Base-by-base conservation (phyloP, 2,329 filamentous ascomycete species). In the Talaromyces sp. region DNA sequence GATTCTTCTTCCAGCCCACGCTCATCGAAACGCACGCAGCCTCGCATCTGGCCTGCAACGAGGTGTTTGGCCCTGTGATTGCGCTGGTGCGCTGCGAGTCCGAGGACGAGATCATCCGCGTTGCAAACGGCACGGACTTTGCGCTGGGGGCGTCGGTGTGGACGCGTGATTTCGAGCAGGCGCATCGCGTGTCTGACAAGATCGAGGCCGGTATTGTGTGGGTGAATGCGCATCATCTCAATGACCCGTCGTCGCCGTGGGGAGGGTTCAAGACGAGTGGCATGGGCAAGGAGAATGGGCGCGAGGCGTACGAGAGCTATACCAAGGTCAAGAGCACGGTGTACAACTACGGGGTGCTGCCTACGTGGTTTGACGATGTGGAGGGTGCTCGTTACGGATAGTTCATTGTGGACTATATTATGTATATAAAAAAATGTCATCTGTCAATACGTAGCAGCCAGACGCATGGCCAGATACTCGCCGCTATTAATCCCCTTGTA, bases 401-500 rank as follows among this genome's bases (percentile, higher is more conserved):
- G 25, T 36, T 33, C 36, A 39, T 56, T 56, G 1, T 39, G 8
- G 13, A 39, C 15, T 39, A 3, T 7, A 39, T 39, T 39, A 8
- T 55, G 27, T 32, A n/a, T 55, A 22, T 55, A 30, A 13, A 13
- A 36, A 36, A 15, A 10, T 36, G 13, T 17, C 9, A 8, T 15
- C 32, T 55, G 17, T 58, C 55, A 88, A 68, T 90, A 86, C 4
- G 93, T 97, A 15, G 90, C 88, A 5, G 87, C 82, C 71, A 97
- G 76, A 65, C 93, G 86, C 78, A 89, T 85, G 9, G 91, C 85
- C 54, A 97, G 76, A 71, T 96, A 97, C 15, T 95, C 85, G 2
- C 91, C 91, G 67, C 88, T 89, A 62, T 88, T 90, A 67, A 96
- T 87, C 0, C 84, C 86, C 36, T 83, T 77, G 70, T 96, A 96